Percentiles rank a stretch among this genome's conserved stretches.
These are phyloP conservation scores for Nakazawaea ernobii DNA, from an alignment of 805 yeast genomes.

Conservation along the genomic window DNA sequence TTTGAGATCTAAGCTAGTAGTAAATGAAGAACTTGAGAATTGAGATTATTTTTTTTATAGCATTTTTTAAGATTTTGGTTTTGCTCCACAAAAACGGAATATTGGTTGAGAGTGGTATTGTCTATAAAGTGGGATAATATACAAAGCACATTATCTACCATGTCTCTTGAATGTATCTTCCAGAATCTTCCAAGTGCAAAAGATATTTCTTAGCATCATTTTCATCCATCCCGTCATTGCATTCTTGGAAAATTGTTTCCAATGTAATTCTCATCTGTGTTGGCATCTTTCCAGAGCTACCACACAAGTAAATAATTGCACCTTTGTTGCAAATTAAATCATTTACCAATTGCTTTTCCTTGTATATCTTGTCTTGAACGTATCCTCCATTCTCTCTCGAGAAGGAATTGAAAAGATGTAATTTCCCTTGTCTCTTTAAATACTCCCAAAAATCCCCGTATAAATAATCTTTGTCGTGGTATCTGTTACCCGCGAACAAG, in stretches of 20 bases:
- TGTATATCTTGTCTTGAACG: conserved; percentile 71
- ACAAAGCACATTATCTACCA: conserved; percentile 43
- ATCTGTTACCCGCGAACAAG: conserved; percentile 75
- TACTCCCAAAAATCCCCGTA: conserved; percentile 51
- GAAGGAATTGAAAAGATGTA: conserved; percentile 35
- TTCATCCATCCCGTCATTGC: conserved; percentile 31
- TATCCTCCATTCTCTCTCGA: conserved; percentile 56
- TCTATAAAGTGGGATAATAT: no score
- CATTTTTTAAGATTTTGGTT: no score
- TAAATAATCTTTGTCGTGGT: conserved; percentile 57
- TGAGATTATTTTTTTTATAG: no score
- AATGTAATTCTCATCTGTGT: conserved; percentile 78
- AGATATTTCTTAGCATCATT: conserved; percentile 47
- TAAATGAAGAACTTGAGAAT: no score
- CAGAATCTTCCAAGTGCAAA: conserved; percentile 51
- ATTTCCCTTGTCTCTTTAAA: conserved; percentile 25
- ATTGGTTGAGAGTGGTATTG: no score
- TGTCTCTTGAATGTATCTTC: conserved; percentile 80
- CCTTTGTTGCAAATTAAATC: conserved; percentile 45
- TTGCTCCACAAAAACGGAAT: no score
- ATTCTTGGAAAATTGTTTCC: conserved; percentile 50
- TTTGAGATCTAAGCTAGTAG: no score
- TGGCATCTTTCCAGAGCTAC: conserved; percentile 95
- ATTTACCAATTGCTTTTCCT: conserved; percentile 40
- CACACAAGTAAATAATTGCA: conserved; percentile 80